Percentiles rank a stretch among this genome's conserved stretches.
phyloP scores from a whole-genome alignment of 495 filamentous ascomycete genomes.

The Amniculicola lignicola region DNA sequence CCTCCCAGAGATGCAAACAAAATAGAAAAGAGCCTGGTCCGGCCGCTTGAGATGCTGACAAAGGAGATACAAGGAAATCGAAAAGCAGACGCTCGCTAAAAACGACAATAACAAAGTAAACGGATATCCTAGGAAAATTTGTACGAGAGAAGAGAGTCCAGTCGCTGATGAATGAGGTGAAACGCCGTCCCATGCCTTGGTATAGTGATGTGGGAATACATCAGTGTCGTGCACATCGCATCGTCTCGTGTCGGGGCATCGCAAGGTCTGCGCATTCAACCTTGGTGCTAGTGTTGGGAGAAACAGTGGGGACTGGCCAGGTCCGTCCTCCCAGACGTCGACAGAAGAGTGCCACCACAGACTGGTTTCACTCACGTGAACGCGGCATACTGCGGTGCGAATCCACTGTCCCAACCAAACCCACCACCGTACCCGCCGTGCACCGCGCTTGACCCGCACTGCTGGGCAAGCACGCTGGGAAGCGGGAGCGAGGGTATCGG shows the following conservation, averaged over 20 bases:
- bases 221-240: conserved; percentile 43
- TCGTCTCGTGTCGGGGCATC: conserved; percentile 40
- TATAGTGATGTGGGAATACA: conserved; percentile 25
- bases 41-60: conserved; percentile 27
- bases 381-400: conserved; percentile 58
- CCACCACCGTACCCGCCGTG: conserved; percentile 68
- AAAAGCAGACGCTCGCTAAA: conserved; percentile 38
- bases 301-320: conserved; percentile 30
- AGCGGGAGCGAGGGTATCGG: conserved; percentile 72
- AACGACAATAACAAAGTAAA: conserved; percentile 28
- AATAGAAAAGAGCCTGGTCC: conserved; percentile 39
- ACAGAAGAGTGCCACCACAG: conserved; percentile 22
- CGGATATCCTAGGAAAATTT: conserved; percentile 38
- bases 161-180: conserved; percentile 34
- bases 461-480: conserved; percentile 81
- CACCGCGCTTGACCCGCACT: conserved; percentile 68
- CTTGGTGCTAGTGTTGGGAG: conserved; percentile 23
- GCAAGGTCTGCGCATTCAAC: conserved; percentile 33
- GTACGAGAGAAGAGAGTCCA: conserved; percentile 30
- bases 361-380: conserved; percentile 46
- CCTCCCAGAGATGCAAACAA: conserved; percentile 47
- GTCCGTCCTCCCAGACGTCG: conserved; percentile 31
- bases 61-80: conserved; percentile 13
- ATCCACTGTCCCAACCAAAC: conserved; percentile 72
- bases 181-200: conserved; percentile 34